phyloP scores from a whole-genome alignment of 495 filamentous ascomycete genomes.

The Schizothecium vesticola region DNA sequence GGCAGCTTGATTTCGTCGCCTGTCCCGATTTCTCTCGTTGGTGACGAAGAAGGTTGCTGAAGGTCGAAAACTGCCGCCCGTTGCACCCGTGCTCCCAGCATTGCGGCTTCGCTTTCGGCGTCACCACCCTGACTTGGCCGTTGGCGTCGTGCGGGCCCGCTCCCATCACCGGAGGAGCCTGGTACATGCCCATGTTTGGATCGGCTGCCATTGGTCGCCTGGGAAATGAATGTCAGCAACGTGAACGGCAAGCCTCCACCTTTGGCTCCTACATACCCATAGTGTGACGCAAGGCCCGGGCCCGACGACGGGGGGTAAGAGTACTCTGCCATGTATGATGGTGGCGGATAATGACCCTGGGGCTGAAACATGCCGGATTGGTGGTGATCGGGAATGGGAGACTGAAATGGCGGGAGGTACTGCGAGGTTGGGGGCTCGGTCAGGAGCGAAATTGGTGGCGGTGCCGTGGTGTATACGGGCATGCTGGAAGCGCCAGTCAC shows the following conservation, averaged over 20 bases:
- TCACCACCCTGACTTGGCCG: conserved; percentile 62
- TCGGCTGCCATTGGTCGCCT: conserved; percentile 37
- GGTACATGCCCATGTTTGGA: conserved; percentile 38
- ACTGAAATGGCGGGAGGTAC: conserved; percentile 41
- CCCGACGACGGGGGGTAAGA: conserved; percentile 34
- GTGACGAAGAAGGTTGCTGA: conserved; percentile 87
- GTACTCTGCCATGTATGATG: conserved; percentile 34
- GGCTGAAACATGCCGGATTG: conserved; percentile 31
- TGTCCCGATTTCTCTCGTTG: conserved; percentile 92
- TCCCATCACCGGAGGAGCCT: conserved; percentile 30
- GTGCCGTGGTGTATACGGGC: conserved; percentile 44
- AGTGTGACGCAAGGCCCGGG: conserved; percentile 39
- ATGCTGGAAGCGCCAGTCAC: conserved; percentile 32
- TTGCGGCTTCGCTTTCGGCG: conserved; percentile 77
- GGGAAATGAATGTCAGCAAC: background rate
- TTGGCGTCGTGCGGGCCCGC: conserved; percentile 26
- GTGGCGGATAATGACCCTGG: conserved; percentile 22
- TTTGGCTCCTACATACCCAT: conserved; percentile 30
- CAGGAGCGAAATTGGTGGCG: conserved; percentile 40
- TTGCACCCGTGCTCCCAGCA: conserved; percentile 97
- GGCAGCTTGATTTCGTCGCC: conserved; percentile 78
- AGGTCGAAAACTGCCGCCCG: conserved; percentile 88
- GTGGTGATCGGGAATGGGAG: conserved; percentile 39
- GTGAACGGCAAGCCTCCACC: background rate
- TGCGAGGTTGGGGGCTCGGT: conserved; percentile 37